phyloP scores from a whole-genome alignment of 2,329 filamentous ascomycete species.

The Curvularia eragrostidis region DNA sequence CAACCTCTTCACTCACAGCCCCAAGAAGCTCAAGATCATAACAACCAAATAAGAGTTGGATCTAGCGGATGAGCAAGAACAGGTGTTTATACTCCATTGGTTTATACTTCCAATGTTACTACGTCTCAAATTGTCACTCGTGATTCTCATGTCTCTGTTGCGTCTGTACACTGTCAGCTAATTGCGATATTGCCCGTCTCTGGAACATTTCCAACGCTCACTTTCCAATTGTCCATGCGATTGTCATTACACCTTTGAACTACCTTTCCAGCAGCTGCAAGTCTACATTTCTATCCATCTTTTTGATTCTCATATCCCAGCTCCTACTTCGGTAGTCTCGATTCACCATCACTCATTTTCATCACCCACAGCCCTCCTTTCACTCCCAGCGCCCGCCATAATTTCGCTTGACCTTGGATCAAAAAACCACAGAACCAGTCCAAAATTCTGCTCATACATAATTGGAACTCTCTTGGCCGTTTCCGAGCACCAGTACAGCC shows the following conservation, averaged over 20 bases:
- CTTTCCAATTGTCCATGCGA: background rate
- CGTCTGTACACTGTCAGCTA: background rate
- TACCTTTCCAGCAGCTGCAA: background rate
- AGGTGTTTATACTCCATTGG: conserved; percentile 40
- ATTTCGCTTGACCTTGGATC: background rate
- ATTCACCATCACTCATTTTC: background rate
- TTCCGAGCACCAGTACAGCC: no score
- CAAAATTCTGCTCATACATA: background rate
- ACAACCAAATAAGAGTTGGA: conserved; percentile 71
- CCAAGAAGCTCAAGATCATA: conserved; percentile 83
- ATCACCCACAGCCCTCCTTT: background rate
- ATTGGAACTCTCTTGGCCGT: background rate
- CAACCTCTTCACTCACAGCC: conserved; percentile 89
- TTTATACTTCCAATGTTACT: conserved; percentile 15
- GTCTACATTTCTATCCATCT: background rate
- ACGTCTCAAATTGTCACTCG: background rate
- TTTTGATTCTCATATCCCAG: background rate
- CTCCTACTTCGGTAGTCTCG: background rate
- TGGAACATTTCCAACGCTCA: background rate
- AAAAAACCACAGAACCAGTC: background rate
- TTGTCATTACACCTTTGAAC: background rate
- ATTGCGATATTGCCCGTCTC: background rate
- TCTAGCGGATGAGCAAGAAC: conserved; percentile 4
- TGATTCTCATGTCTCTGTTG: background rate
- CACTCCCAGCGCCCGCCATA: background rate